A percentile compares a stretch with the other conserved stretches of the same genome.
Conservation (phyloP, 805 yeast genomes). For the Starmera caribaea region DNA sequence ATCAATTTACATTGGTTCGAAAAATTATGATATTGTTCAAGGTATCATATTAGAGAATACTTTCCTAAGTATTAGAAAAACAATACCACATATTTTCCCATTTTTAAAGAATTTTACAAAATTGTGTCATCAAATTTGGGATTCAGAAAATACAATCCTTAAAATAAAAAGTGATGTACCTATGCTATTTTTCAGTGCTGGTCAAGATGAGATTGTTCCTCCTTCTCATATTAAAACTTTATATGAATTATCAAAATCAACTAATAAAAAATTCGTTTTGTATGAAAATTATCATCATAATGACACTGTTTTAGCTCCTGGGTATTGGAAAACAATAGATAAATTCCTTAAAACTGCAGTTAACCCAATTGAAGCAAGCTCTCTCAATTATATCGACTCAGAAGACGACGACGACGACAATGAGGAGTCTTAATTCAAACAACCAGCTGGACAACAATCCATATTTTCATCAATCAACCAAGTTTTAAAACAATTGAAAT, state of each 20-base stretch:
- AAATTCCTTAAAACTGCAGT: slow-evolving; percentile 35
- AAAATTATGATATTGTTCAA: slow-evolving; percentile 36
- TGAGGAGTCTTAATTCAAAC: not conserved
- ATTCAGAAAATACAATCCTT: slow-evolving; percentile 53
- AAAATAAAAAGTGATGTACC: slow-evolving; percentile 47
- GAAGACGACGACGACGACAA: no score
- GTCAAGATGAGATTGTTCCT: slow-evolving; percentile 84
- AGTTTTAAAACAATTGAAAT: slow-evolving; percentile 63
- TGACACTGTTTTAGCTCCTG: slow-evolving; percentile 66
- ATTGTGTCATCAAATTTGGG: slow-evolving; percentile 78
- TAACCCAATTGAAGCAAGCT: slow-evolving; percentile 4
- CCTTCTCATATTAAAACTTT: slow-evolving; percentile 68
- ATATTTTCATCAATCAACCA: slow-evolving; percentile 68
- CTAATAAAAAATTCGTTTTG: slow-evolving; percentile 39
- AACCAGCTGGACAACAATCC: slow-evolving; percentile 72
- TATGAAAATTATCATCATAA: slow-evolving; percentile 67
- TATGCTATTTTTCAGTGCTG: slow-evolving; percentile 61
- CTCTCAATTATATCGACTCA: no score
- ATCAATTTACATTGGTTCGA: slow-evolving; percentile 69
- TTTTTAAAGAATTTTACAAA: slow-evolving; percentile 41
- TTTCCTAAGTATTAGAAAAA: slow-evolving; percentile 63
- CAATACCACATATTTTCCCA: slow-evolving; percentile 70
- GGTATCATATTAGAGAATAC: slow-evolving; percentile 83
- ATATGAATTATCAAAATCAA: slow-evolving; percentile 40
- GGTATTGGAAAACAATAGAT: slow-evolving; percentile 66